Evolutionary conservation across 257 asterid species (phyloP), one percentile per base, ranked within the genome.

Genomic region (Scutellaria baicalensis): DNA sequence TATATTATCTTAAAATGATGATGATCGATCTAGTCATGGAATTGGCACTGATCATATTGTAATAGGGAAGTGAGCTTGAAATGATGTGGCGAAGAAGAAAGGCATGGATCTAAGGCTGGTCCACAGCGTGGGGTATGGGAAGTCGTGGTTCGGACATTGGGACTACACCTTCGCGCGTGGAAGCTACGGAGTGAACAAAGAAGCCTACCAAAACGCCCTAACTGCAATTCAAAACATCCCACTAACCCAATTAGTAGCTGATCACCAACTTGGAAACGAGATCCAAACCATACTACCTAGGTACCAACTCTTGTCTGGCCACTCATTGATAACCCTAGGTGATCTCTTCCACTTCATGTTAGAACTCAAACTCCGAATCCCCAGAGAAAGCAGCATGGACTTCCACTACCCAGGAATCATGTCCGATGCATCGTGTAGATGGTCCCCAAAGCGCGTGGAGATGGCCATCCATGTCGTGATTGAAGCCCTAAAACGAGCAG

Each of bases 391-490:
- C 75, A 71, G 39, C 69, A 58, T 16, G 13, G 65, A 59, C 44
- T 64, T 83, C 0, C 78, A 75, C 75, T 80, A 83, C 49, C 85
- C 84, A 5, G 86, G 91, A 20, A 77, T 94, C 76, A 76, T 94
- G 79, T 87, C 86, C 8, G 97, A 92, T 50, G 70, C 88, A 6
- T 85, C 97, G 1, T 94, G 99, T 74, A 77, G 99, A 49, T 94
- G 99, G 99, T 94, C 99, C 0, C 90, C 96, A 2, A 91, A 89
- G 72, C 91, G 99, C 1, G 93, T 94, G 2, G 97, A 91, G 43
- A 91, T 89, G 95, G 97, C 99, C 13, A 89, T 92, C 16, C 87
- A 83, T 62, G 99, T 88, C 54, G 91, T 94, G n/a, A 86, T 94
- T 12, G 97, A 94, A 64, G 90, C 97, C 52, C 79, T 91, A 5